phyloP scores from a whole-genome alignment of 202 grass and related monocot species.

The Schoenoplectus triqueter region DNA sequence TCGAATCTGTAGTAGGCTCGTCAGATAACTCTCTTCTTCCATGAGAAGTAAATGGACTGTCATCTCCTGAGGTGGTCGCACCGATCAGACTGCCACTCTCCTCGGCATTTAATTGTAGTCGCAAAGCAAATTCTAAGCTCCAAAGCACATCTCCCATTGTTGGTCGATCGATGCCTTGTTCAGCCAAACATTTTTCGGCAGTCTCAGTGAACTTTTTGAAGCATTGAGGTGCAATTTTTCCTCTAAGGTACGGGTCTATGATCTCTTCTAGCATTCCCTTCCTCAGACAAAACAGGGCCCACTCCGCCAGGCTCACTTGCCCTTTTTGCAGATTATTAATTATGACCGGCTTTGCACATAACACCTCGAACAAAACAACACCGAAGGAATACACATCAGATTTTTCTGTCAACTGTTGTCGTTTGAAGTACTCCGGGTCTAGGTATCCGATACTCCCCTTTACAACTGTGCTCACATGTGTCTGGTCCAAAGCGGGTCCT shows the following conservation, averaged over 20 bases:
- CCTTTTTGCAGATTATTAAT: conserved; percentile 48
- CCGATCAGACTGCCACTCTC: conserved; percentile 44
- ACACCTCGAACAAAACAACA: conserved; percentile 74
- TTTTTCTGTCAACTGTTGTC: conserved; percentile 67
- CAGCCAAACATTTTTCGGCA: conserved; percentile 68
- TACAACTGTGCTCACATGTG: conserved; percentile 86
- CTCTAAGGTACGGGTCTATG: conserved; percentile 62
- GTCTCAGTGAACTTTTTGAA: conserved; percentile 67
- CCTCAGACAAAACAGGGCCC: conserved; percentile 62
- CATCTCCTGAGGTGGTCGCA: conserved; percentile 27
- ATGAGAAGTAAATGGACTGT: not conserved
- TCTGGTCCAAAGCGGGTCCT: conserved; percentile 56
- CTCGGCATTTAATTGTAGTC: conserved; percentile 62
- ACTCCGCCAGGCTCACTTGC: conserved; percentile 69
- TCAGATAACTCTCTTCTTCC: conserved; percentile 35
- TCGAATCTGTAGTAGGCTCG: conserved; percentile 43
- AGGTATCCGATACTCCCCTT: conserved; percentile 85
- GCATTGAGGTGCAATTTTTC: conserved; percentile 60
- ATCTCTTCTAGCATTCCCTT: conserved; percentile 67
- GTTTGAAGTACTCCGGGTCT: conserved; percentile 71
- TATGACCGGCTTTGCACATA: conserved; percentile 56
- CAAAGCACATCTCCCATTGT: conserved; percentile 78
- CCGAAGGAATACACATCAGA: conserved; percentile 88
- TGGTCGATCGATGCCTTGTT: conserved; percentile 54
- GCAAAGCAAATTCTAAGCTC: conserved; percentile 71